Base-by-base conservation (phyloP, 441 rosid species). In the Gossypium aridum region DNA sequence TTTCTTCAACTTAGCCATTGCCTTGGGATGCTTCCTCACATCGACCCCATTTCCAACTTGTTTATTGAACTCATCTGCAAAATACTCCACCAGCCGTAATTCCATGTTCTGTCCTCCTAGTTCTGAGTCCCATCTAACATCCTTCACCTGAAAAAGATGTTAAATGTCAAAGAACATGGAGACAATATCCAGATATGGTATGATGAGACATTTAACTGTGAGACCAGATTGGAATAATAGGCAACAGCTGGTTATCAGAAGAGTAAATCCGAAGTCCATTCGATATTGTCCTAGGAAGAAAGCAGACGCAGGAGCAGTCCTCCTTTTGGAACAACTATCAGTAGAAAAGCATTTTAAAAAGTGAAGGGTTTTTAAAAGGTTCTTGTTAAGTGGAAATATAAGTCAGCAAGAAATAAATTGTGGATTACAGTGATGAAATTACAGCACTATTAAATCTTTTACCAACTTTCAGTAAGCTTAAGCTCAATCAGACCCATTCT, bases 1-100 rank as follows among this genome's bases (percentile, higher is more conserved):
- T 77, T 95, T 95, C 86, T 95, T 95, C 76, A 95, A 77, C 84
- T 95, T 95, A 82, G 99, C 99, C 98, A 95, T 92, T 51, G 99
- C 94, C 87, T 95, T 95, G 26, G 98, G 92, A 72, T 79, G 86
- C 82, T 86, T 84, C 82, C 97, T 89, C 78, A 92, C 98, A 79
- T 95, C 99, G 81, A 88, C 83, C 56, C 92, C 97, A 81, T 81
- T 84, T 60, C 97, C 99, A 65, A 89, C 87, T 80, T 93, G 91
- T 79, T 90, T 90, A 84, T 95, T 95, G 80, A 95, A 92, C 84
- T 95, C 95, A 78, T 92, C 98, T 1, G 98, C 93, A 81, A 94
- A 94, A 83, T 84, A 83, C 75, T 94, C 99, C 78, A 90, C 96
- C 89, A 94, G 77, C 54, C 88, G 84, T 77, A 84, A 80, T 83